Base-by-base conservation (phyloP, 345 rosid species). In the Nasturtium officinale region DNA sequence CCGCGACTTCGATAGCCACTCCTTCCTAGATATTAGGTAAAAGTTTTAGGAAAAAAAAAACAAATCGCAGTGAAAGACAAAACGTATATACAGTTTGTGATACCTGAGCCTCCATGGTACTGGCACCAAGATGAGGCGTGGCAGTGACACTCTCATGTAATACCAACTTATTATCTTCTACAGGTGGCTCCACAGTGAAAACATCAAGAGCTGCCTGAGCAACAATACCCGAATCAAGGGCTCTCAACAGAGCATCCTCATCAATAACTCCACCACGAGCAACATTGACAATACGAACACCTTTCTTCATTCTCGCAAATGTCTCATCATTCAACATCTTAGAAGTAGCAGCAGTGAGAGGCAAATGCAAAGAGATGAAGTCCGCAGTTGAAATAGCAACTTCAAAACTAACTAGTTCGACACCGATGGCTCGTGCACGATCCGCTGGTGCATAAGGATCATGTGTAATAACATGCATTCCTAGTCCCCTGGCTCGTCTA, bases 91-190 rank as follows among this genome's bases (percentile, higher is more conserved):
- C 12, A 12, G 0, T 30, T 16, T 16, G 42, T 30, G 7, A 30
- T 20, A 80, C 87, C 84, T 84, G 85, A 70, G 90, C 90, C 66
- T 86, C 90, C 45, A 62, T 73, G 4, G 88, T 86, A 51, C 86
- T 81, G n/a, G 82, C 90, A 75, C 90, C 90, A 35, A 86, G 84
- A 74, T 86, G 87, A 21, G 86, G 86, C 15, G 90, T 84, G 10
- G 75, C 87, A 15, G 81, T 86, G 0, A 86, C 83, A n/a, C 42
- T 69, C 72, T 86, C 86, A 70, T 82, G 87, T 55, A 72, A 82
- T 30, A 84, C 81, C 80, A 84, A 62, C 29, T 75, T 79, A 72
- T 72, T 78, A 3, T 78, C 86, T 45, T 70, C 13, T 66, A 74
- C 69, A 4, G 86, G 86, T 5, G 86, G 85, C 75, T 86, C 90